Evolutionary conservation across 2,329 filamentous ascomycete genomes (phyloP).

Genomic region (Ascomycota sp.): DNA sequence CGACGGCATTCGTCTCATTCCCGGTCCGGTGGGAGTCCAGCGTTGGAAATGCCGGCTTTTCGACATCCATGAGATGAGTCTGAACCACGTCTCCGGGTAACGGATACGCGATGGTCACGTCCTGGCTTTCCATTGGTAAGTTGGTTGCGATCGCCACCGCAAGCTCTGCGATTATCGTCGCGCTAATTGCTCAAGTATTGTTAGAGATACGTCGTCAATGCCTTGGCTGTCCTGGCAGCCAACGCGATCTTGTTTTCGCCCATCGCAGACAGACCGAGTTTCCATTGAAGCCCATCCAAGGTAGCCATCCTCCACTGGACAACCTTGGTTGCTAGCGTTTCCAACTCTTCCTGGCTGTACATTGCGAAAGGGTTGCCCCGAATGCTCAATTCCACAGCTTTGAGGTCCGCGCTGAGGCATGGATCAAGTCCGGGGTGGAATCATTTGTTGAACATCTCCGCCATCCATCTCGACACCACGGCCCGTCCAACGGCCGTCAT

Average conservation of each 20-base stretch:
- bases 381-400: constrained; percentile 74
- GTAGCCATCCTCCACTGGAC: constrained; percentile 88
- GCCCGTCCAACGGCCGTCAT: constrained; percentile 92
- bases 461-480: constrained; percentile 72
- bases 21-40: constrained; percentile 27
- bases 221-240: constrained; percentile 46
- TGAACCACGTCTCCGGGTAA: constrained; percentile 53
- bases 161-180: constrained; percentile 82
- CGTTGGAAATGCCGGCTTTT: constrained; percentile 47
- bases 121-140: constrained; percentile 74
- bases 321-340: constrained; percentile 70
- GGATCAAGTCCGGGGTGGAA: constrained; percentile 81
- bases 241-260: constrained; percentile 47
- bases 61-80: constrained; percentile 65
- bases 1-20: constrained; percentile 7
- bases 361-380: constrained; percentile 54
- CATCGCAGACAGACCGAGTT: constrained; percentile 44
- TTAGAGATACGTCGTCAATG: constrained; percentile 48
- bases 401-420: constrained; percentile 56
- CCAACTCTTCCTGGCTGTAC: constrained; percentile 67
- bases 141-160: constrained; percentile 73
- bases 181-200: constrained; percentile 56
- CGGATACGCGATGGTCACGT: constrained; percentile 75
- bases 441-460: constrained; percentile 75
- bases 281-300: constrained; percentile 65